Evolutionary conservation across 2,329 filamentous ascomycete genomes (phyloP).

Genomic region (Ceratocystis lukuohia): DNA sequence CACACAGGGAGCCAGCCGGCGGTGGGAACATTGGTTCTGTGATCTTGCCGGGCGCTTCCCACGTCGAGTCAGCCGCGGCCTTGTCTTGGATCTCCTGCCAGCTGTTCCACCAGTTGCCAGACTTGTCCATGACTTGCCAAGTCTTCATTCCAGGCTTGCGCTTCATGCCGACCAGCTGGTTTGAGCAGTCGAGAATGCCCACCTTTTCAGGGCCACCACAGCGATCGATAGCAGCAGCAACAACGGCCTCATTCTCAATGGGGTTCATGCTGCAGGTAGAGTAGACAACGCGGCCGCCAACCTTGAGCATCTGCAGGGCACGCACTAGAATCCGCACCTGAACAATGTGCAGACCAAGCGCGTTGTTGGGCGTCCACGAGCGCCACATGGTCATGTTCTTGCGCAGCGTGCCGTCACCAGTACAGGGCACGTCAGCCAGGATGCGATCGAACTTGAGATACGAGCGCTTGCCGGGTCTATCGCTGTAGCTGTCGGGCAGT

Average conservation of each 20-base stretch:
- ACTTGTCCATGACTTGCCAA: slow-evolving; percentile 89
- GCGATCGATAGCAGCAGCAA: slow-evolving; percentile 75
- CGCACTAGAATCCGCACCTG: slow-evolving; percentile 84
- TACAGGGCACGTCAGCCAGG: slow-evolving; percentile 90
- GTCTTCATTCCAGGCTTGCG: slow-evolving; percentile 60
- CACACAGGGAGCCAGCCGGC: slow-evolving; percentile 38
- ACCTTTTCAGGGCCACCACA: slow-evolving; percentile 77
- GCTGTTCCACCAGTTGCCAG: slow-evolving; percentile 60
- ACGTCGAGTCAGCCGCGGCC: slow-evolving; percentile 42
- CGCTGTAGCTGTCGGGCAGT: slow-evolving; percentile 47
- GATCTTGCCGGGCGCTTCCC: slow-evolving; percentile 51
- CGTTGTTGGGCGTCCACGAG: slow-evolving; percentile 82
- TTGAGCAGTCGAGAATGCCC: slow-evolving; percentile 68
- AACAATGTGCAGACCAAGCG: slow-evolving; percentile 71
- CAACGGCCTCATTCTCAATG: slow-evolving; percentile 87
- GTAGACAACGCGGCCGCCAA: slow-evolving; percentile 87
- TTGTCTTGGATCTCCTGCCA: slow-evolving; percentile 71
- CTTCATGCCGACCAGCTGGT: slow-evolving; percentile 63
- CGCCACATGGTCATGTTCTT: slow-evolving; percentile 94
- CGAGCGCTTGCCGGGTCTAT: slow-evolving; percentile 42
- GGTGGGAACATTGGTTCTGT: slow-evolving; percentile 72
- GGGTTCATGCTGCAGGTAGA: slow-evolving; percentile 99
- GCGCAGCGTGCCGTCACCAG: slow-evolving; percentile 81
- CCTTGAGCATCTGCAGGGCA: slow-evolving; percentile 89
- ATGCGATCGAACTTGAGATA: slow-evolving; percentile 97